phyloP scores from a whole-genome alignment of 805 yeast genomes.

The Ogataea neopini region DNA sequence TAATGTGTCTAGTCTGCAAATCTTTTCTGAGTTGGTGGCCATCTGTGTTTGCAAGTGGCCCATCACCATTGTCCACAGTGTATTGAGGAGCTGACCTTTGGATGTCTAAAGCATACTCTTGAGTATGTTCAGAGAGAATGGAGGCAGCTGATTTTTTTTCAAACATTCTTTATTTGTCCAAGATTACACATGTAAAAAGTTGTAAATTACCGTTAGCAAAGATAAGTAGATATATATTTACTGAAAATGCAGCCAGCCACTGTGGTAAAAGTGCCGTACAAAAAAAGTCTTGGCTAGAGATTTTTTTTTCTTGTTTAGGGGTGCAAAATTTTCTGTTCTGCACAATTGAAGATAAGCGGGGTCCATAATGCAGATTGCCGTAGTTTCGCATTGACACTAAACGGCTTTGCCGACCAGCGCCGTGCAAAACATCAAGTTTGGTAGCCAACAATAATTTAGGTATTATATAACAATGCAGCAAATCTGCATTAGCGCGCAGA shows the following conservation, averaged over 20 bases:
- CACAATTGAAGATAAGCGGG: neutral
- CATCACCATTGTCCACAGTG: constrained; percentile 20
- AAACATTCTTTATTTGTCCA: neutral
- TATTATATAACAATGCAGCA: neutral
- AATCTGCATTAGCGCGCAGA: neutral
- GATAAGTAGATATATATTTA: neutral
- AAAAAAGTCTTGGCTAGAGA: neutral
- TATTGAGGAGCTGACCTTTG: constrained; percentile 37
- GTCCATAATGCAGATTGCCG: neutral
- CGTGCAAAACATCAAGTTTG: neutral
- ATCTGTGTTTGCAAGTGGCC: constrained; percentile 41
- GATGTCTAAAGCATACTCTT: constrained; percentile 49
- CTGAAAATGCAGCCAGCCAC: neutral
- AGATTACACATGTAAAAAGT: neutral
- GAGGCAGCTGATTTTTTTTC: constrained; percentile 6
- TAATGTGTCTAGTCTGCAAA: constrained; percentile 50
- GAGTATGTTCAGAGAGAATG: constrained; percentile 36
- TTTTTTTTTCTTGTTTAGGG: neutral
- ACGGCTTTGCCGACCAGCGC: constrained; percentile 2
- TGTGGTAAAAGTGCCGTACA: neutral
- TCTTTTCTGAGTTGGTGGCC: constrained; percentile 49
- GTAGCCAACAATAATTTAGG: neutral
- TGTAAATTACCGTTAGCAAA: too few species aligned
- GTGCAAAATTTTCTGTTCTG: neutral
- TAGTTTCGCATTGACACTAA: neutral